Evolutionary conservation across 495 filamentous ascomycete species (phyloP), one percentile per base, ranked within the genome.

Genomic region (Aspergillus cavernicola): DNA sequence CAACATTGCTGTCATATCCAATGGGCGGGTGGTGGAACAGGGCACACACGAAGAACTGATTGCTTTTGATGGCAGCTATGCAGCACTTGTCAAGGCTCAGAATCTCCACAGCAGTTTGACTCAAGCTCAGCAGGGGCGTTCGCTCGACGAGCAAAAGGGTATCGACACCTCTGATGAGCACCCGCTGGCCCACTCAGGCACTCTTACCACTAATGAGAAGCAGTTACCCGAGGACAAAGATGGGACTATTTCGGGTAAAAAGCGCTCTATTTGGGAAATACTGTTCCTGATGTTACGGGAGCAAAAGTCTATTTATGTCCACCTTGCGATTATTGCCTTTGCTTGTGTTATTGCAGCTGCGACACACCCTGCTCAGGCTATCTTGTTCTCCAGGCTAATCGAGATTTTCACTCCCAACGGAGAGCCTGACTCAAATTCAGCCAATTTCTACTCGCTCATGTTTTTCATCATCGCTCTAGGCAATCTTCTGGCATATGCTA

Each of bases 1-100:
- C 63, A 97, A 96, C 63, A 98, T 98, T 53, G 90, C 96, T n/a
- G 90, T 96, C 58, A 90, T 98, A 83, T 77, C 82, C 10, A 71
- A 86, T 46, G 93, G 93, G 40, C 65, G 76, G 15, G 92, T 97
- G 50, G 78, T 93, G 13, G 93, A 98, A 63, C 90, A 91, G 68
- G 90, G 90, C 42, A 87, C 80, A 5, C 90, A 96, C 60, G 78
- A 88, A 46, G 74, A 84, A 12, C 75, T 96, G 12, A 64, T 95
- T 4, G 77, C 65, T 22, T 66, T 60, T 9, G 64, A 74, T 31
- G 80, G 78, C 32, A 82, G 85, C 6, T 96, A 96, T 66, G 82
- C 79, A 59, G 83, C 80, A 32, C 77, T 95, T 12, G 88, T 95
- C 12, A 86, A 87, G 53, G 89, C 89, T 18, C 89, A 95, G 62